Base-by-base conservation (phyloP, 345 rosid species). In the Ricinus communis region DNA sequence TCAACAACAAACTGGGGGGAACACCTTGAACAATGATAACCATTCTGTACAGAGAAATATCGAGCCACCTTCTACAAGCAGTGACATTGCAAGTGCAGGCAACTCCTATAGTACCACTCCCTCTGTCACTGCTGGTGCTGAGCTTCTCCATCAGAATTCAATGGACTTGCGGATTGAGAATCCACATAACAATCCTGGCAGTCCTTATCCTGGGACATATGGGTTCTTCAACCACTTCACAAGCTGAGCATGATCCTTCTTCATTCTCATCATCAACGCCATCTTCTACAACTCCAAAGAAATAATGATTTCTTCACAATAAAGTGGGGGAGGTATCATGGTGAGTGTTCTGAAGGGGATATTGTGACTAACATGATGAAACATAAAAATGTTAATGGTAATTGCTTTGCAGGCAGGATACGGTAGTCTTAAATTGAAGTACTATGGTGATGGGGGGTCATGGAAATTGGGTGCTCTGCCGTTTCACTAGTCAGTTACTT, bases 161-260 rank as follows among this genome's bases (percentile, higher is more conserved):
- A 86, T 91, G 90, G 91, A 88, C 71, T 78, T 84, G 30, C 80
- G 94, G 78, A 90, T 87, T 59, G 96, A 94, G 52, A 90, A 66
- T 68, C 75, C 88, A 28, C 77, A 87, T 62, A 90, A 84, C 76
- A 88, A 91, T 76, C 78, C 87, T 58, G 82, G 85, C 74, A 83
- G 93, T 78, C 91, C 91, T 4, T 94, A 87, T 66, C 94, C 89
- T 61, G 93, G 90, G 64, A 86, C 78, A 97, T 28, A 92, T 97
- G 19, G 87, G 91, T 70, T 84, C 91, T 61, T 91, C 95, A 2
- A 80, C 81, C 50, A 83, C 90, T 14, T 58, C 88, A 47, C 88
- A 85, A 52, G 91, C 81, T 51, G 79, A 79, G 19, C 93, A 87
- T 63, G 86, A 83, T 72, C 81, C 87, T 73, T 77, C 94, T 18